Evolutionary conservation across 768 basidiomycete species (phyloP), one percentile per base, ranked within the genome.

Genomic region (Termitomyces sp.): DNA sequence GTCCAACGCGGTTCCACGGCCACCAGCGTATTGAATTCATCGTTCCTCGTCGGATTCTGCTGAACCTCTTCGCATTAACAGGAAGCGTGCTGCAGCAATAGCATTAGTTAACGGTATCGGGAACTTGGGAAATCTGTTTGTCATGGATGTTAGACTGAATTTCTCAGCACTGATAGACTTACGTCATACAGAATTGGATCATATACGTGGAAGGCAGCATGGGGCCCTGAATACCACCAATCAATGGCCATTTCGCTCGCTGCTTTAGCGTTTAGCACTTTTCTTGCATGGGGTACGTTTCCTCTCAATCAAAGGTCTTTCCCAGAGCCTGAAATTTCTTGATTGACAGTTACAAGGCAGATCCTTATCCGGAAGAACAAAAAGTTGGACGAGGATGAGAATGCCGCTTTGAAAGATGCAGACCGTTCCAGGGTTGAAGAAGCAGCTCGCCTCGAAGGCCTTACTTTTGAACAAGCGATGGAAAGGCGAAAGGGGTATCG

Each of bases 161-260:
- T 28, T 44, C 26, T 50, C 38, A 3, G 28, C 43, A 33, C 24
- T 52, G 3, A 30, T 43, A 18, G 33, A 24, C 18, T 9, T 22
- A 10, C 13, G 24, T 22, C 16, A 43, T 38, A n/a, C 10, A 86
- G 85, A 3, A 81, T 83, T 62, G 80, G 82, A 3, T 84, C 84
- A 0, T 86, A 79, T 62, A 76, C 79, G 0, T 87, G 86, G 86
- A 81, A 81, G 62, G 64, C 79, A 3, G 65, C 66, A n/a, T 87
- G 85, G 84, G 74, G 82, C 8, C 85, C 86, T 0, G 62, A 76
- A 59, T 87, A 87, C 62, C 84, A 84, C 49, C 84, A 74, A 44
- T 83, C 83, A 0, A 83, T 87, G 82, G 72, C 74, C 41, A 83
- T 87, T 52, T 72, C 71, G 2, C 65, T 76, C 7, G 67, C 69